Conservation (phyloP, 2,329 filamentous ascomycete species). For the Pseudogymnoascus sp. region DNA sequence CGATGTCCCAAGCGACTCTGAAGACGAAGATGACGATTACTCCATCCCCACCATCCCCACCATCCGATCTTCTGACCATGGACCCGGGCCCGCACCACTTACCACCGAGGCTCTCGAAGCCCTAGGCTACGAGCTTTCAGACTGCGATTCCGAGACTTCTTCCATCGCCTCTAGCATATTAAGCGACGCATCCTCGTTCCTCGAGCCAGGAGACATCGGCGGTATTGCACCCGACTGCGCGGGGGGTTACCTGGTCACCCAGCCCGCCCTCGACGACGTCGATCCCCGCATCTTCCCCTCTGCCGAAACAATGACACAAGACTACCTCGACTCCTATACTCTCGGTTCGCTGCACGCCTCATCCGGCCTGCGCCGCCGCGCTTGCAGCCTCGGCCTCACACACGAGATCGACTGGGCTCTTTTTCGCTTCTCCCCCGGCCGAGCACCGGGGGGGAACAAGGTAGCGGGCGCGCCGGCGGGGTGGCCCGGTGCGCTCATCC, state of each 20-base stretch:
- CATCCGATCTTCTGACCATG: not conserved
- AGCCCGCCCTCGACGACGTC: conserved; percentile 85
- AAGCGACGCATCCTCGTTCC: conserved; percentile 45
- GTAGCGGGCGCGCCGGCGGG: conserved; percentile 39
- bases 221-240: conserved; percentile 67
- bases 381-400: conserved; percentile 57
- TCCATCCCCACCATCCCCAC: not conserved
- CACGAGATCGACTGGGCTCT: conserved; percentile 97
- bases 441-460: conserved; percentile 65
- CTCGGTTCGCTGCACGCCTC: conserved; percentile 84
- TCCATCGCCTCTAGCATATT: conserved; percentile 23
- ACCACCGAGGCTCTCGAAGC: conserved; percentile 51
- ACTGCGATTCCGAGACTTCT: conserved; percentile 52
- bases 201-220: conserved; percentile 57
- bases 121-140: conserved; percentile 55
- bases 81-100: not conserved
- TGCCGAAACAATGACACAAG: conserved; percentile 64
- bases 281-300: conserved; percentile 73
- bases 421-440: conserved; percentile 68
- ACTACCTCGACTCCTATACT: conserved; percentile 74
- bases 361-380: conserved; percentile 76
- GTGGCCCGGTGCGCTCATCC: conserved; percentile 54
- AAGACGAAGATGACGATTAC: conserved; percentile 34
- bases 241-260: conserved; percentile 75
- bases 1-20: conserved; percentile 55